Evolutionary conservation across 495 filamentous ascomycete species (phyloP), one percentile per base, ranked within the genome.

Genomic region (Hyaloscypha variabilis): DNA sequence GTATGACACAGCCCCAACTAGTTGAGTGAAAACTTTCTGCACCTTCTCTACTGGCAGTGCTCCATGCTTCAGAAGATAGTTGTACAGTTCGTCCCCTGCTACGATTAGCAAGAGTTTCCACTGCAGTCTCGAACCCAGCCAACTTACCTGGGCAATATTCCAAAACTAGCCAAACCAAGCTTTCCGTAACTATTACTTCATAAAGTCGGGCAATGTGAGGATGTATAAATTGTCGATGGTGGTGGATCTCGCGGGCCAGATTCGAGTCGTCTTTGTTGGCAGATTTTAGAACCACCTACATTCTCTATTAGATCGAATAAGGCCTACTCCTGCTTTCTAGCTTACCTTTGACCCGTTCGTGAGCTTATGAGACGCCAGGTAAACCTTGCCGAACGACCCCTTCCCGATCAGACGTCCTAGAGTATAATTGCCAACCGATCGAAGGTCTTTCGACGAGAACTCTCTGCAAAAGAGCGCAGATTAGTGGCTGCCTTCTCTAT

Each of bases 361-460:
- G 76, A 99, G 92, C 75, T 97, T 97, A 77, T 99, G 95, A 26
- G 90, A 88, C 62, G 96, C 95, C 67, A 99, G 85, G 75, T 98
- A 99, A 63, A 98, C 95, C 79, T 97, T 98, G 69, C 95, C 95
- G 78, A 98, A 99, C 55, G 92, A 96, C 39, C 95, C 95, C 74
- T 98, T 98, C 58, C 95, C 95, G 73, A 99, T 97, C 56, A 99
- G 81, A 59, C 88, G 87, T 36, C 94, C 95, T 21, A 98, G 81
- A 34, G 90, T 88, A 77, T 99, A 99, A 77, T 98, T 99, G 58
- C 95, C 95, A 63, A 99, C 95, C 46, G 86, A 90, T 65, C 89
- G 87, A 58, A 99, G 85, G 64, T 98, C 96, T 72, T 90, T 91
- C 67, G 91, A 93, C 55, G 92, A 91, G 80, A 99, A 99, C 77